phyloP scores from a whole-genome alignment of 768 basidiomycete genomes.

The Lyophyllum semitale region DNA sequence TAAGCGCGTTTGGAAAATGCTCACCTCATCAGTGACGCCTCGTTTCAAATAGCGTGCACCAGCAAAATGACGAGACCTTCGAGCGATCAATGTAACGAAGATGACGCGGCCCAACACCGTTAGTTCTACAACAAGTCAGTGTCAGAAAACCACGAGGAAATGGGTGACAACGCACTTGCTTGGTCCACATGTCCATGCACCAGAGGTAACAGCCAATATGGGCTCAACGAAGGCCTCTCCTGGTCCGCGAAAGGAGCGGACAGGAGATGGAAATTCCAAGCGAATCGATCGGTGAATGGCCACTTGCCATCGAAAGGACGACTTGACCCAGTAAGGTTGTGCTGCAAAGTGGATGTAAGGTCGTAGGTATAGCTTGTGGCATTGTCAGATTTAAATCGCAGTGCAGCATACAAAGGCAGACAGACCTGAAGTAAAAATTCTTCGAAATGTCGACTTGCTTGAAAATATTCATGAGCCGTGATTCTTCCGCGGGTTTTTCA shows the following conservation, averaged over 20 bases:
- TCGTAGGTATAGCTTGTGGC: slow-evolving; percentile 87
- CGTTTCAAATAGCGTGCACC: slow-evolving; percentile 93
- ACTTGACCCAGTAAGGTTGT: slow-evolving; percentile 73
- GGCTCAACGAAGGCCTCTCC: slow-evolving; percentile 43
- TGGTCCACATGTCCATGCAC: slow-evolving; percentile 98
- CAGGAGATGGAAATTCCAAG: slow-evolving; percentile 94
- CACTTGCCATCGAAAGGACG: slow-evolving; percentile 48
- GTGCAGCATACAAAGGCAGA: background rate
- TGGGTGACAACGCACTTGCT: slow-evolving; percentile 72
- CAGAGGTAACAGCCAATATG: slow-evolving; percentile 87
- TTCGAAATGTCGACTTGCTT: slow-evolving; percentile 98
- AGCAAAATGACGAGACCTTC: slow-evolving; percentile 92
- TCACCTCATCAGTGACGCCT: slow-evolving; percentile 90
- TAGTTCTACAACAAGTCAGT: slow-evolving; percentile 57
- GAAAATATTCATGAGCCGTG: slow-evolving; percentile 85
- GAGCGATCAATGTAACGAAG: slow-evolving; percentile 93
- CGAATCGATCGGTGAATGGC: slow-evolving; percentile 84
- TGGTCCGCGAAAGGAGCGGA: slow-evolving; percentile 60
- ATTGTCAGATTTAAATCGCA: slow-evolving; percentile 4
- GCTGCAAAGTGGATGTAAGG: slow-evolving; percentile 92
- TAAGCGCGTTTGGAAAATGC: background rate
- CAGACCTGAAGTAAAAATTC: slow-evolving; percentile 96
- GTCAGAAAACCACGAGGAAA: background rate
- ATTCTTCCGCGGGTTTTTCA: slow-evolving; percentile 88
- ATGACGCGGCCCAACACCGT: slow-evolving; percentile 88